A percentile compares a stretch with the other conserved stretches of the same genome.
Evolutionary conservation across 2,329 filamentous ascomycete species (phyloP).

Genomic region (Colletotrichum godetiae): DNA sequence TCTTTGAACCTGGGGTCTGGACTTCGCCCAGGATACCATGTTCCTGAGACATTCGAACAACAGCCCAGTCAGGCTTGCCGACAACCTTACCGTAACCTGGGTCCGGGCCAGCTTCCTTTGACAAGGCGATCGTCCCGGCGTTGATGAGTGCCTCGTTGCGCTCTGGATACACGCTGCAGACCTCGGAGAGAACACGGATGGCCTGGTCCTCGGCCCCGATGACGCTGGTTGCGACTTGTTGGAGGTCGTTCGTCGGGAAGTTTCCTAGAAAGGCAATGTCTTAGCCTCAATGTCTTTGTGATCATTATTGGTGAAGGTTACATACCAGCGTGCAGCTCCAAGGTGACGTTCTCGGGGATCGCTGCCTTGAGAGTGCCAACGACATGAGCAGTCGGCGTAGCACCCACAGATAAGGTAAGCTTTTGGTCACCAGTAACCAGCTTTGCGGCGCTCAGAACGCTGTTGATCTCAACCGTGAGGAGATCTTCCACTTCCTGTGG

Average conservation of each 20-base stretch:
- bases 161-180: constrained; percentile 51
- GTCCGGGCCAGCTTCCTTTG: constrained; percentile 46
- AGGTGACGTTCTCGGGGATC: constrained; percentile 44
- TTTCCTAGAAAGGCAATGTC: constrained; percentile 40
- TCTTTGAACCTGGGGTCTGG: constrained; percentile 16
- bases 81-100: constrained; percentile 46
- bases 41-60: constrained; percentile 50
- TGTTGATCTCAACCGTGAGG: constrained; percentile 45
- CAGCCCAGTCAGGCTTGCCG: constrained; percentile 43
- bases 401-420: constrained; percentile 47
- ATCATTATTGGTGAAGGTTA: not conserved
- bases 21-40: constrained; percentile 47
- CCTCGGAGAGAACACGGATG: constrained; percentile 45
- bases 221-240: constrained; percentile 50
- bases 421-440: constrained; percentile 41
- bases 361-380: constrained; percentile 44
- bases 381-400: constrained; percentile 51
- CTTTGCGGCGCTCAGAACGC: constrained; percentile 44
- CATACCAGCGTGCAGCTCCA: constrained; percentile 50
- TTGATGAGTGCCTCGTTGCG: constrained; percentile 52
- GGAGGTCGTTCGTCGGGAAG: constrained; percentile 51
- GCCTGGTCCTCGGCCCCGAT: constrained; percentile 44
- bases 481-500: constrained; percentile 44
- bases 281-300: no score
- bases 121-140: constrained; percentile 48